Evolutionary conservation across 1,139 yeast genomes (phyloP).

Genomic region (Ogataea hybrid): DNA sequence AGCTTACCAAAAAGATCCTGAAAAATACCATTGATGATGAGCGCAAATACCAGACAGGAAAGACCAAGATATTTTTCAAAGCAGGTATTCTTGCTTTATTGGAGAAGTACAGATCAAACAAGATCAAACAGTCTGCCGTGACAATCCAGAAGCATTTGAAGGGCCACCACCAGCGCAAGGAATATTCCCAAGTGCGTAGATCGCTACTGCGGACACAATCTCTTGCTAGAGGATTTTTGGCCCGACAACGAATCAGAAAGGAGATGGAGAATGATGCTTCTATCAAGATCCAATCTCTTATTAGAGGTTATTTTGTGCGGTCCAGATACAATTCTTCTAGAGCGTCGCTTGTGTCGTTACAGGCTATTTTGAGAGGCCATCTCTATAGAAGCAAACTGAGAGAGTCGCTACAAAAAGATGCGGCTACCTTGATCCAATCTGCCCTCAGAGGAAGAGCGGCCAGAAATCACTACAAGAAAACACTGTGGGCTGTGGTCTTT

Average conservation of each 20-base stretch:
- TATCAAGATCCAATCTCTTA: conserved; percentile 63
- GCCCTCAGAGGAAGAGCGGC: conserved; percentile 58
- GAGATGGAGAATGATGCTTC: conserved; percentile 69
- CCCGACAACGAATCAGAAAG: conserved; percentile 55
- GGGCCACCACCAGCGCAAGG: conserved; percentile 60
- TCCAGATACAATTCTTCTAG: conserved; percentile 43
- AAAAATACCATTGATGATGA: conserved; percentile 59
- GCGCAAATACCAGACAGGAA: conserved; percentile 78
- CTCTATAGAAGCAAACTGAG: conserved; percentile 41
- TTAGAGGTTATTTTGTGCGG: conserved; percentile 66
- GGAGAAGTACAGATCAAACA: conserved; percentile 81
- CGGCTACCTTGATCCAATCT: conserved; percentile 73
- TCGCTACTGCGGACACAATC: conserved; percentile 63
- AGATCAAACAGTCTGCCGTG: conserved; percentile 73
- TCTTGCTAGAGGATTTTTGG: conserved; percentile 58
- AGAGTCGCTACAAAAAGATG: conserved; percentile 37
- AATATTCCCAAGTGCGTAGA: conserved; percentile 52
- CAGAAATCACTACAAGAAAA: conserved; percentile 43
- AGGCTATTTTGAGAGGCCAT: conserved; percentile 67
- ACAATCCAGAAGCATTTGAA: conserved; percentile 85
- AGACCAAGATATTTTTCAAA: conserved; percentile 90
- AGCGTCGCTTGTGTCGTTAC: conserved; percentile 56
- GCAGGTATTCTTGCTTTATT: conserved; percentile 94
- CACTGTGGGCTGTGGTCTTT: conserved; percentile 55
- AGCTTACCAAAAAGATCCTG: conserved; percentile 67